Conservation (phyloP, 768 basidiomycete genomes). For the Postia placenta region DNA sequence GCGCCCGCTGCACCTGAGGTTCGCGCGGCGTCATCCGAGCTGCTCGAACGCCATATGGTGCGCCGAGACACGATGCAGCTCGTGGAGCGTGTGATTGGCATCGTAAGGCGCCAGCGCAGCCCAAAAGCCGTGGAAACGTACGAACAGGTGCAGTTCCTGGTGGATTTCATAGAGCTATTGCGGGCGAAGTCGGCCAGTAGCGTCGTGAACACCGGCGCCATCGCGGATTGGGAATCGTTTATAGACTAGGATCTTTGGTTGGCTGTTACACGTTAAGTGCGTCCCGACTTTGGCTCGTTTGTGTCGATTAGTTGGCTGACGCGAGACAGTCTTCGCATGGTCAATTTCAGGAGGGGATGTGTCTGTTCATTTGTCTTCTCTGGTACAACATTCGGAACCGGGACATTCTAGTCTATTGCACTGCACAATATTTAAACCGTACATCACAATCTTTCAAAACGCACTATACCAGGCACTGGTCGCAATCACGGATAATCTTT, state of each 20-base stretch:
- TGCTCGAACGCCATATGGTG: constrained; percentile 11
- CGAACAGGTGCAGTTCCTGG: constrained; percentile 84
- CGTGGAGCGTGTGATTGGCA: constrained; percentile 65
- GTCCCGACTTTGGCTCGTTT: no score
- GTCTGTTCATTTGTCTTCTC: no score
- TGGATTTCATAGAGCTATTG: constrained; percentile 68
- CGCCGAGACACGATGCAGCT: constrained; percentile 51
- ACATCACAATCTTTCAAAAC: no score
- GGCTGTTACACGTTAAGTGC: no score
- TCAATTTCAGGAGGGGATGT: no score
- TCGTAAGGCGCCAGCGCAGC: constrained; percentile 72
- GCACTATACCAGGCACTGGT: no score
- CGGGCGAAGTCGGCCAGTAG: constrained; percentile 3
- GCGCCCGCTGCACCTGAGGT: constrained; percentile 6
- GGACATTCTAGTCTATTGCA: background rate
- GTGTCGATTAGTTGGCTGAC: no score
- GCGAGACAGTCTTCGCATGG: no score
- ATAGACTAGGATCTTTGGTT: constrained; percentile 9
- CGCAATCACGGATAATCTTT: no score
- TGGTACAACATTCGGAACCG: no score
- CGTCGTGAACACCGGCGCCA: background rate
- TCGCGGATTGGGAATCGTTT: constrained; percentile 7
- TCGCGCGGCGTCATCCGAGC: background rate
- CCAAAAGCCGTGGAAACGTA: constrained; percentile 91
- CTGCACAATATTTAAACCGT: no score